Evolutionary conservation across 176 grass and related monocot genomes (phyloP).

Genomic region (Raddia guianensis): DNA sequence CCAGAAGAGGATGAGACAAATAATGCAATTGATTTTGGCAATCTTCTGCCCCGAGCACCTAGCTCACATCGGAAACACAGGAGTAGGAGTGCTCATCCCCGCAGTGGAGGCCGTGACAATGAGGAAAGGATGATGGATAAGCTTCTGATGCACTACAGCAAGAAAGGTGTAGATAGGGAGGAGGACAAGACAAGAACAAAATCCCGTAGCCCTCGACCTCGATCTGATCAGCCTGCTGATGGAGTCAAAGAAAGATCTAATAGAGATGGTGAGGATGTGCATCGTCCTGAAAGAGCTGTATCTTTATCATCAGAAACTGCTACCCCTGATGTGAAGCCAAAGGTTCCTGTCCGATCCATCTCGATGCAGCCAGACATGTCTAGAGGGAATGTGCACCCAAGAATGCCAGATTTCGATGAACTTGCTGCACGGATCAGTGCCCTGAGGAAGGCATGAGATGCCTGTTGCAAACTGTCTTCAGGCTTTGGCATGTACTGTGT

Average conservation of each 20-base stretch:
- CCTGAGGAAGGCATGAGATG: slow-evolving; percentile 44
- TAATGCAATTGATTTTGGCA: slow-evolving; percentile 69
- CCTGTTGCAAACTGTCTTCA: neutral
- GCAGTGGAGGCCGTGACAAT: slow-evolving; percentile 47
- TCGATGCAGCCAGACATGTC: slow-evolving; percentile 54
- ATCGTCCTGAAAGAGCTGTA: slow-evolving; percentile 39
- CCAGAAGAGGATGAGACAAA: slow-evolving; percentile 54
- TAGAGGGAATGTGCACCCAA: slow-evolving; percentile 57
- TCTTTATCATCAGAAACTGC: slow-evolving; percentile 42
- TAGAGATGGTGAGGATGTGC: neutral
- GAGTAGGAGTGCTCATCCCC: slow-evolving; percentile 42
- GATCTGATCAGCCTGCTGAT: slow-evolving; percentile 29
- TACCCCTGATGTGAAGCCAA: neutral
- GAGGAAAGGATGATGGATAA: slow-evolving; percentile 87
- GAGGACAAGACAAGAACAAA: slow-evolving; percentile 45
- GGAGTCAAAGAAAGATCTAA: neutral
- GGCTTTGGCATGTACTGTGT: slow-evolving; percentile 1
- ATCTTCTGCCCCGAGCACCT: slow-evolving; percentile 52
- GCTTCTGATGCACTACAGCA: slow-evolving; percentile 75
- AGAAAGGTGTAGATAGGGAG: slow-evolving; percentile 57
- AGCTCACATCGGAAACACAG: slow-evolving; percentile 49
- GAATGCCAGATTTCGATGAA: slow-evolving; percentile 60
- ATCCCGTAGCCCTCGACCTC: slow-evolving; percentile 23
- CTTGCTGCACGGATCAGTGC: slow-evolving; percentile 57
- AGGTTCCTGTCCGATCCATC: slow-evolving; percentile 28